Evolutionary conservation across 768 basidiomycete genomes (phyloP), one percentile per base, ranked within the genome.

Genomic region (Tulasnella sp.): DNA sequence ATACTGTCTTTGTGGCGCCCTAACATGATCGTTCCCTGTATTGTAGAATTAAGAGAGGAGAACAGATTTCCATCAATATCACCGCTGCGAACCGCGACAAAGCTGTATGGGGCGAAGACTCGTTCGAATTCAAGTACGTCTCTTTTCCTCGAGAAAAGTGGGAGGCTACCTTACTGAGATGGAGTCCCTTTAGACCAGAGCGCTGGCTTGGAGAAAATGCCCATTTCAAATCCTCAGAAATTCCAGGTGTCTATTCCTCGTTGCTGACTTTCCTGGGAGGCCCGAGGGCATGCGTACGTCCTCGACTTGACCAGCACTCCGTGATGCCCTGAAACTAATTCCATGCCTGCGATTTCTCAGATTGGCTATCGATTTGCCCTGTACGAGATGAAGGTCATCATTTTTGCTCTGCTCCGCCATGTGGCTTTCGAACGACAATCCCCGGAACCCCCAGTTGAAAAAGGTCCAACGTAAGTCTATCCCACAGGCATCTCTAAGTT

Each of bases 171-270:
- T 9, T 0, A 34, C 42, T 52, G 37, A 39, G 25, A 12, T 11
- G 25, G 19, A 3, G 11, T 15, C 11, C 40, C 31, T 40, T 1
- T 19, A 91, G 89, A 78, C 91, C 91, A 0, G 91, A 91, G 78
- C 84, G 91, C 0, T 92, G 91, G 91, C 81, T 83, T 15, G 79
- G 83, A n/a, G 25, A 36, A 39, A 67, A 76, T 9, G 39, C 84
- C 9, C 89, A 89, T 0, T 84, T 86, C 29, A 83, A 82, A 0
- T 85, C 84, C 0, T 80, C 80, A 3, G 76, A 80, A 0, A 82
- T 91, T 25, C 91, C 91, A 3, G 88, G 90, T 8, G 84, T 91
- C 0, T 91, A 87, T 86, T 85, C 87, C 11, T 86, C 90, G 79
- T 79, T 88, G 78, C 80, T 91, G 52, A 86, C 88, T 0, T 92